Evolutionary conservation across 345 rosid species (phyloP).

Genomic region (Eutrema heterophyllum): DNA sequence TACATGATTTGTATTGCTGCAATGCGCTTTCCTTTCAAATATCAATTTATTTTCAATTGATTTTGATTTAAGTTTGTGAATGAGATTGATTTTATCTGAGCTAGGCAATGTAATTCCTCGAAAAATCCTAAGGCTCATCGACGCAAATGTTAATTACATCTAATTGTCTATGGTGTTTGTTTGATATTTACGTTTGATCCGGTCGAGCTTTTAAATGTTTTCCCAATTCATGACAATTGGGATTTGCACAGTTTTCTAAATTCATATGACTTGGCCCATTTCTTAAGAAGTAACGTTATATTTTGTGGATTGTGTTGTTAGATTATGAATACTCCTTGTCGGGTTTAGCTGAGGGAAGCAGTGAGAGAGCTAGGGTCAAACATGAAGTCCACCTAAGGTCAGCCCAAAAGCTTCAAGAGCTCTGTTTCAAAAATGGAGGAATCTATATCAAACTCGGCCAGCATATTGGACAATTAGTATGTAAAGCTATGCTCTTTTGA

Average conservation of each 20-base stretch:
- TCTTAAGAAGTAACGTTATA: neutral
- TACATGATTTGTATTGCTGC: neutral
- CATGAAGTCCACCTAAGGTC: slow-evolving; percentile 95
- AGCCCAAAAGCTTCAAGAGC: slow-evolving; percentile 81
- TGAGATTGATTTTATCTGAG: neutral
- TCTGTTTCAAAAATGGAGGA: slow-evolving; percentile 91
- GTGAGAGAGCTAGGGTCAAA: slow-evolving; percentile 55
- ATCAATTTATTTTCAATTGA: neutral
- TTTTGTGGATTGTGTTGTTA: slow-evolving; percentile 21
- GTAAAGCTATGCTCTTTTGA: slow-evolving; percentile 10
- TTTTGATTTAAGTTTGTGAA: neutral
- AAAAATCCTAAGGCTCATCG: neutral
- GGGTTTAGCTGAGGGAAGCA: slow-evolving; percentile 85
- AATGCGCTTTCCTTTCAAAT: neutral
- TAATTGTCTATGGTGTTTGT: neutral
- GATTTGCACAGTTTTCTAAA: neutral
- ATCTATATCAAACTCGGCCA: slow-evolving; percentile 96
- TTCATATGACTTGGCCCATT: neutral
- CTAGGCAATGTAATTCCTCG: too few species aligned
- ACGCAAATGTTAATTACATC: neutral
- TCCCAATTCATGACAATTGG: neutral
- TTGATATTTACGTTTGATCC: neutral
- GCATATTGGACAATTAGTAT: slow-evolving; percentile 86
- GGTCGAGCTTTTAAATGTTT: neutral
- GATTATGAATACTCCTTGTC: slow-evolving; percentile 80